A percentile compares a stretch with the other conserved stretches of the same genome.
These are phyloP conservation scores for Aspergillus candidus DNA, from an alignment of 2,329 filamentous ascomycete genomes.

Conservation along the genomic window DNA sequence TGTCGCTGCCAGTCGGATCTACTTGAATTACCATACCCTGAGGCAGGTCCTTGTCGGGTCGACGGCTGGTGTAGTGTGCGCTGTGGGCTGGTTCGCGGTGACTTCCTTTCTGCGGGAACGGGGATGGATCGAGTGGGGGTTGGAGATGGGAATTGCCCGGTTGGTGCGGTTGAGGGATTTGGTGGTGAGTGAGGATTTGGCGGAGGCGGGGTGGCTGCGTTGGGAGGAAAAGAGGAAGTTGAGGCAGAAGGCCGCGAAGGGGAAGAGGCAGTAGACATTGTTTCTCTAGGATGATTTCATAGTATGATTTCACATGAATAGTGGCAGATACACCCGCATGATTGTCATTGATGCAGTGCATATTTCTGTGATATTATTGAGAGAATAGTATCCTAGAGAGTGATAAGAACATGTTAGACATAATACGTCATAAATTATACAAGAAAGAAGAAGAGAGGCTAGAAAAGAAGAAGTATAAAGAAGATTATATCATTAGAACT, in stretches of 20 bases:
- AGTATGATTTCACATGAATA: too few species aligned
- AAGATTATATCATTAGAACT: too few species aligned
- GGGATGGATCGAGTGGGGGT: slow-evolving; percentile 65
- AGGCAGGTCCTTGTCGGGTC: slow-evolving; percentile 80
- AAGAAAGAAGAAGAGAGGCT: too few species aligned
- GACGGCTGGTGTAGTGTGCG: slow-evolving; percentile 63
- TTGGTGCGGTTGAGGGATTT: slow-evolving; percentile 73
- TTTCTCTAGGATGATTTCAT: too few species aligned
- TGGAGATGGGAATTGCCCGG: slow-evolving; percentile 60
- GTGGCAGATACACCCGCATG: too few species aligned
- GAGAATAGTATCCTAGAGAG: too few species aligned
- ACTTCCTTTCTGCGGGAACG: slow-evolving; percentile 60
- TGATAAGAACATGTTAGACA: too few species aligned
- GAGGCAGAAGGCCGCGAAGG: slow-evolving; percentile 16
- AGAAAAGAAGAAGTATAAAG: too few species aligned
- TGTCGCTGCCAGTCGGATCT: slow-evolving; percentile 78
- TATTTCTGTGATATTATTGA: too few species aligned
- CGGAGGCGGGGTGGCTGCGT: slow-evolving; percentile 87
- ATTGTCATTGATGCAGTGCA: too few species aligned
- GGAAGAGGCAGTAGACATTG: too few species aligned
- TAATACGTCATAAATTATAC: too few species aligned
- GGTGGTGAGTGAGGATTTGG: slow-evolving; percentile 78
- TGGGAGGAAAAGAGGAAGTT: slow-evolving; percentile 59
- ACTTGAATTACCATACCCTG: slow-evolving; percentile 86
- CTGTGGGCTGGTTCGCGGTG: slow-evolving; percentile 69